Evolutionary conservation across 345 rosid species (phyloP), one percentile per base, ranked within the genome.

Genomic region (Acer negundo): DNA sequence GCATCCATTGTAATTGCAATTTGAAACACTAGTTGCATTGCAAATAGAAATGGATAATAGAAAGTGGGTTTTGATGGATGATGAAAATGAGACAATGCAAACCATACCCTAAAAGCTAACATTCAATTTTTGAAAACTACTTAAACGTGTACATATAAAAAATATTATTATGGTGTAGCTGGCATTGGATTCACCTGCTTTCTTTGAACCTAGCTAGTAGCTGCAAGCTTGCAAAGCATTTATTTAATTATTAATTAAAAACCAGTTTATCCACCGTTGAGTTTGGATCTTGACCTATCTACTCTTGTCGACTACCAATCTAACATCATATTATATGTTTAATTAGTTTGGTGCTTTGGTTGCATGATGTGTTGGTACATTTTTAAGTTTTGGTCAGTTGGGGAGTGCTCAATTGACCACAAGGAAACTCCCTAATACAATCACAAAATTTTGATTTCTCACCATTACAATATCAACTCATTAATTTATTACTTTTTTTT

Each of bases 221-320:
- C 74, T 83, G 90, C 88, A 80, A 87, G 85, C 88, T 87, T 79
- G 85, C 88, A 87, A 81, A 75, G 10, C 3, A 35, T 35, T 35
- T 35, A 35, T 35, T 35, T 35, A 35, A 35, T 35, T 35, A 58
- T 38, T 59, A 58, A 20, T 58, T 72, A 51, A 70, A 17, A 28
- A 10, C n/a, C 64, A 16, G 13, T 4, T 59, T n/a, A 51, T 2
- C 13, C 51, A 40, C 22, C 51, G 23, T 20, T 17, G 19, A 26
- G 28, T 70, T 51, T 70, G 74, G 74, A 51, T 8, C 62, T 20
- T 64, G 38, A 15, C 53, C 16, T 24, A 13, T 35, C 38, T 35
- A 35, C 38, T 10, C n/a, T 80, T 75, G 69, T 72, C 73, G 72
- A 4, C 73, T 55, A 23, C 65, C 67, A 44, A 76, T 72, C 59